phyloP scores from a whole-genome alignment of 1,139 yeast genomes.

The Magnusiomyces paraingens region DNA sequence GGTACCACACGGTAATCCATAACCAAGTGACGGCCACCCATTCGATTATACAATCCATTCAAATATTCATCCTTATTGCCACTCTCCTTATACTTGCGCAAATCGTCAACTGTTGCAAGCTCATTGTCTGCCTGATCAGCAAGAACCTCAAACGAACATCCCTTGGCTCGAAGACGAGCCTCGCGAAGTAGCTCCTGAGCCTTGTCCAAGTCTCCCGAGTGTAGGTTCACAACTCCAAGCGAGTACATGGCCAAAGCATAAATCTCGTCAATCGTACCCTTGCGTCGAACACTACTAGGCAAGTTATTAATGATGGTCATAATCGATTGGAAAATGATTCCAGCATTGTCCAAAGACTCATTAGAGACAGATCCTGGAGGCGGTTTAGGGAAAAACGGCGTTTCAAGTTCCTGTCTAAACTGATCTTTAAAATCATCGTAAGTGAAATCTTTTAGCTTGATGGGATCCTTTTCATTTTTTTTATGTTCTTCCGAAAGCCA shows the following conservation, averaged over 20 bases:
- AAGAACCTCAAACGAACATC: conserved; percentile 59
- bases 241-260: conserved; percentile 81
- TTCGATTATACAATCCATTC: conserved; percentile 4
- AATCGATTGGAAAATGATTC: conserved; percentile 33
- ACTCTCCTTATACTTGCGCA: conserved; percentile 6
- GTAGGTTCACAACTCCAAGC: conserved; percentile 69
- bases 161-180: conserved; percentile 64
- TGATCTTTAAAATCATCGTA: not conserved
- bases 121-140: conserved; percentile 62
- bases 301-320: conserved; percentile 48
- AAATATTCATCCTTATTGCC: conserved; percentile 4
- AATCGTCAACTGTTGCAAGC: conserved; percentile 42
- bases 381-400: conserved; percentile 32
- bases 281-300: conserved; percentile 41
- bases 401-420: conserved; percentile 11
- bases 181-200: conserved; percentile 63
- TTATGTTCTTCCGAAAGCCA: conserved; percentile 31
- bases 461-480: not conserved
- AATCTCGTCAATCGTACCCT: conserved; percentile 49
- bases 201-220: conserved; percentile 45
- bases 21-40: not conserved
- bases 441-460: not conserved
- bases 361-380: conserved; percentile 39
- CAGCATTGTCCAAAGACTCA: conserved; percentile 11
- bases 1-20: not conserved